A percentile compares a stretch with the other conserved stretches of the same genome.
These are phyloP conservation scores for Vachellia pachyceras DNA, from an alignment of 306 rosid genomes.

Conservation along the genomic window DNA sequence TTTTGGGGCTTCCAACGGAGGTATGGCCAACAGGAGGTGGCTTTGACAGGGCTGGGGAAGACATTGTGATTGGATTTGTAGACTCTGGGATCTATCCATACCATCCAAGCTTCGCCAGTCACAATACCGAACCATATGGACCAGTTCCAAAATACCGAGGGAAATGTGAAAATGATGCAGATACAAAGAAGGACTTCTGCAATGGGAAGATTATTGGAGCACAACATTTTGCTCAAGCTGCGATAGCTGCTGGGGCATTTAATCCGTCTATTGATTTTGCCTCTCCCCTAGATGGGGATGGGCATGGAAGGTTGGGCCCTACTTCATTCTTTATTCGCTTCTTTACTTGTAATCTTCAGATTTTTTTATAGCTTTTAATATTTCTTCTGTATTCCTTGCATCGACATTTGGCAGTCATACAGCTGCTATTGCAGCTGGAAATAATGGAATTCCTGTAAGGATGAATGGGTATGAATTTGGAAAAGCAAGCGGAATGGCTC, in stretches of 20 bases:
- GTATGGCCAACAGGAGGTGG: constrained; percentile 99
- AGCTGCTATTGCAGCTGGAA: constrained; percentile 98
- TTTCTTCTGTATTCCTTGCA: constrained; percentile 33
- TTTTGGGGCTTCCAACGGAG: constrained; percentile 99
- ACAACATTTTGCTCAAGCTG: constrained; percentile 97
- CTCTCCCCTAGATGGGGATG: constrained; percentile 98
- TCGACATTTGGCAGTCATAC: constrained; percentile 74
- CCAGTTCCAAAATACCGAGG: constrained; percentile 89
- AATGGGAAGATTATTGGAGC: constrained; percentile 99
- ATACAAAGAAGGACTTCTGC: constrained; percentile 82
- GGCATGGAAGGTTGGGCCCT: constrained; percentile 91
- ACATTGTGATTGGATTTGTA: constrained; percentile 94
- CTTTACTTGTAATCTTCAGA: constrained; percentile 13
- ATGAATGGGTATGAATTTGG: constrained; percentile 97
- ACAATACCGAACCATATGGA: constrained; percentile 73
- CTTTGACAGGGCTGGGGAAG: constrained; percentile 96
- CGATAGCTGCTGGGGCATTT: constrained; percentile 93
- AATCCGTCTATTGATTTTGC: constrained; percentile 91
- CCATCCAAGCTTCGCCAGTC: constrained; percentile 89
- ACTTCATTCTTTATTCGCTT: constrained; percentile 31
- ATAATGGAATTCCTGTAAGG: constrained; percentile 97
- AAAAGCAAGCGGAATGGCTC: constrained; percentile 99
- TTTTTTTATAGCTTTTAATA: background rate
- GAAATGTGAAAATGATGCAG: constrained; percentile 89
- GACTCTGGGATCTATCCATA: constrained; percentile 95